phyloP scores from a whole-genome alignment of 345 rosid genomes.

The Bruguiera parviflora region DNA sequence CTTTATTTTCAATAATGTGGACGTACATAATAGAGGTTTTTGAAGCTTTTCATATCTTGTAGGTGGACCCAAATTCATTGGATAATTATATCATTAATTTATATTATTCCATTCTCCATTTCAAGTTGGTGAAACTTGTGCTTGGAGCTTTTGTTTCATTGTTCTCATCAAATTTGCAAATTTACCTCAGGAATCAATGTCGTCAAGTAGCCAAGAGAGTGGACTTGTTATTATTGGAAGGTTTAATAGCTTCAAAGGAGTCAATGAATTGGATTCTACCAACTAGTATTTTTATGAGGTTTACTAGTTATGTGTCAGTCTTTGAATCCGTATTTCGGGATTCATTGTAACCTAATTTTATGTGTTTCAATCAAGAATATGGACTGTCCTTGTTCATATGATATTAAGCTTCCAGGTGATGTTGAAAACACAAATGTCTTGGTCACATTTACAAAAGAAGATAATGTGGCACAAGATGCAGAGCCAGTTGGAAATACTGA shows the following conservation, averaged over 20 bases:
- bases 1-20: too few relatives aligned
- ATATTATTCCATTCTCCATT: background rate
- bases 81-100: background rate
- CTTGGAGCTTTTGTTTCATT: background rate
- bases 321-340: slow-evolving; percentile 5
- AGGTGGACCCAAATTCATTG: too few relatives aligned
- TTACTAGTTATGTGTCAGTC: slow-evolving; percentile 6
- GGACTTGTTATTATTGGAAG: slow-evolving; percentile 47
- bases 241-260: slow-evolving; percentile 33
- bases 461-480: slow-evolving; percentile 28
- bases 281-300: slow-evolving; percentile 45
- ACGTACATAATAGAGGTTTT: too few relatives aligned
- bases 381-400: slow-evolving; percentile 33
- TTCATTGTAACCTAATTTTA: background rate
- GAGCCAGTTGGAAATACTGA: slow-evolving; percentile 26
- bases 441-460: slow-evolving; percentile 26
- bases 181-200: slow-evolving; percentile 47
- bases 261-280: slow-evolving; percentile 32
- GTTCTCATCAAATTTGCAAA: background rate
- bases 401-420: slow-evolving; percentile 30
- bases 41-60: too few relatives aligned
- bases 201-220: slow-evolving; percentile 52
- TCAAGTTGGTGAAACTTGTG: background rate
- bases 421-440: slow-evolving; percentile 38
- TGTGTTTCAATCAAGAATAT: slow-evolving; percentile 44